phyloP scores from a whole-genome alignment of 1,139 yeast genomes.

The Lizanozyma gosingica region DNA sequence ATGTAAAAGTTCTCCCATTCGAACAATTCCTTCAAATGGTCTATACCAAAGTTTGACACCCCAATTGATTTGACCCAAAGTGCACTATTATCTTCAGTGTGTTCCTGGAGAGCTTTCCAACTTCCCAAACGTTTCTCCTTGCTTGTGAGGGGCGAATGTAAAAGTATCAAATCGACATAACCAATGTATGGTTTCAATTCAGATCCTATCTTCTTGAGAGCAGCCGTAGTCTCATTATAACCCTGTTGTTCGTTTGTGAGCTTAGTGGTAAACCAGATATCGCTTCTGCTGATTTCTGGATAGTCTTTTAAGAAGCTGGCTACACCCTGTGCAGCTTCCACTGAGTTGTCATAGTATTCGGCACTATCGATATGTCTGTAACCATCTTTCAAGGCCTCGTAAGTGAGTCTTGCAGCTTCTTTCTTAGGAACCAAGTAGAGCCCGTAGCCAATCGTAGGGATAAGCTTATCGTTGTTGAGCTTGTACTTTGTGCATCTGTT shows the following conservation, averaged over 20 bases:
- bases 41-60: slow-evolving; percentile 33
- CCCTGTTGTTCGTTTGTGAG: slow-evolving; percentile 14
- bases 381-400: slow-evolving; percentile 45
- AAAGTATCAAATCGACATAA: slow-evolving; percentile 30
- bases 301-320: slow-evolving; percentile 35
- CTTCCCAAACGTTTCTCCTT: slow-evolving; percentile 25
- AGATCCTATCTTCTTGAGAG: slow-evolving; percentile 10
- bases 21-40: slow-evolving; percentile 28
- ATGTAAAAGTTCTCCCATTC: slow-evolving; percentile 25
- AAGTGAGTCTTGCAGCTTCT: slow-evolving; percentile 21
- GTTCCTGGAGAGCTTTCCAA: slow-evolving; percentile 39
- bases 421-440: slow-evolving; percentile 19
- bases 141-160: slow-evolving; percentile 28
- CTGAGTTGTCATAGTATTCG: slow-evolving; percentile 13
- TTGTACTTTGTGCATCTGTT: slow-evolving; percentile 10
- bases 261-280: slow-evolving; percentile 29
- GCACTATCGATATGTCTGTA: slow-evolving; percentile 69
- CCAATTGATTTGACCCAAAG: slow-evolving; percentile 25
- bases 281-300: slow-evolving; percentile 22
- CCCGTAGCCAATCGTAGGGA: slow-evolving; percentile 36
- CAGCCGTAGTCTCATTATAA: slow-evolving; percentile 14
- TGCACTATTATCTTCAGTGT: slow-evolving; percentile 20
- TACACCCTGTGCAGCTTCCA: slow-evolving; percentile 21
- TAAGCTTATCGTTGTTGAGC: slow-evolving; percentile 28
- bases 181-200: slow-evolving; percentile 13